Evolutionary conservation across 352 stramenopile genomes (phyloP), one percentile per base, ranked within the genome.

Genomic region (Paralagenidium karlingii): DNA sequence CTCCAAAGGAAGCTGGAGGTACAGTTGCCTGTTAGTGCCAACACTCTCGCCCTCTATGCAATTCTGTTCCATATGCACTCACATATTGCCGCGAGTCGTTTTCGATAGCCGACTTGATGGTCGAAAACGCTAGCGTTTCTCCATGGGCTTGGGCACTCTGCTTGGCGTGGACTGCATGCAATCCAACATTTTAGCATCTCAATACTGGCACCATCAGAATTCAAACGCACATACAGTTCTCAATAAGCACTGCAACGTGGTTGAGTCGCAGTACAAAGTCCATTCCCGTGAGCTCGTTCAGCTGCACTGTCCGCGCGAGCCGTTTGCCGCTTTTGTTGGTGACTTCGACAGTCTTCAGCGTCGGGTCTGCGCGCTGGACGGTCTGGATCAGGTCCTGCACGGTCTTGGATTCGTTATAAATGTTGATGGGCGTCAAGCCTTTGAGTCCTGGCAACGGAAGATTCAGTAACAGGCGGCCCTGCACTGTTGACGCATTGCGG

Each of bases 91-190:
- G 47, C 19, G 66, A 51, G 29, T 88, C 61, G 30, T 58, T 64
- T 50, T 82, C 74, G 19, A 85, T 58, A 18, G 63, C 58, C 10
- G 60, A 51, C 49, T 83, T 83, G 25, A 85, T 54, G 27, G 58
- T 79, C 2, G 66, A 68, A 46, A 88, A 88, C 5, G 59, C 68
- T n/a, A n/a, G n/a, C n/a, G n/a, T n/a, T n/a, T n/a, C n/a, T n/a
- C n/a, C n/a, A n/a, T n/a, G n/a, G n/a, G n/a, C n/a, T n/a, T n/a
- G n/a, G n/a, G n/a, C n/a, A n/a, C n/a, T n/a, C n/a, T n/a, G n/a
- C n/a, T n/a, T n/a, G n/a, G n/a, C n/a, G n/a, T n/a, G n/a, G n/a
- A n/a, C n/a, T n/a, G n/a, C n/a, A n/a, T n/a, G n/a, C n/a, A n/a
- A n/a, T n/a, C n/a, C n/a, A n/a, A n/a, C n/a, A n/a, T n/a, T n/a